phyloP scores from a whole-genome alignment of 2,329 filamentous ascomycete genomes.

The Scorias spongiosa region DNA sequence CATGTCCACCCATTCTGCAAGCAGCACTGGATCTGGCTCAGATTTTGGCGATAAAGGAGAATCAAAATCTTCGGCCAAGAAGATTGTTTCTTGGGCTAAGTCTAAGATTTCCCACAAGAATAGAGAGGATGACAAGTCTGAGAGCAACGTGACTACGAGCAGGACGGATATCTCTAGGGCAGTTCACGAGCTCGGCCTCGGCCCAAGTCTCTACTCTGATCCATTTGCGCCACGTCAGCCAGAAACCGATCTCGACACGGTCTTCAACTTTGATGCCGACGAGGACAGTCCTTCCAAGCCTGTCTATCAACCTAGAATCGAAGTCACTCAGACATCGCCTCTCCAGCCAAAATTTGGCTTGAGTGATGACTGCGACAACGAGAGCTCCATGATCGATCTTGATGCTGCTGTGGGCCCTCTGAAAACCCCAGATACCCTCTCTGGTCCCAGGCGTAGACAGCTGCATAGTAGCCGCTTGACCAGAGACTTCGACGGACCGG shows the following conservation, averaged over 20 bases:
- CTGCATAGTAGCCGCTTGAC: conserved; percentile 65
- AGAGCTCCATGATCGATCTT: conserved; percentile 76
- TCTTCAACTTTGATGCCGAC: conserved; percentile 9
- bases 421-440: conserved; percentile 52
- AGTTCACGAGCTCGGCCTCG: conserved; percentile 1
- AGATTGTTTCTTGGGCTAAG: conserved; percentile 55
- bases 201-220: conserved; percentile 3
- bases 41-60: neutral
- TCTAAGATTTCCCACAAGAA: conserved; percentile 29
- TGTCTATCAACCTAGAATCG: conserved; percentile 2
- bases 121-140: conserved; percentile 34
- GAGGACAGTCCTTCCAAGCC: neutral
- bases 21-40: conserved; percentile 1
- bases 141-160: conserved; percentile 10
- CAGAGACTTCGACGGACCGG: conserved; percentile 51
- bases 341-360: neutral
- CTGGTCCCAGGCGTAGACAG: conserved; percentile 53
- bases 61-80: conserved; percentile 34
- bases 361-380: conserved; percentile 33
- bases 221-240: conserved; percentile 6
- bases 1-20: conserved; percentile 7
- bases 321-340: conserved; percentile 6
- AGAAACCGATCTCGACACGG: conserved; percentile 19
- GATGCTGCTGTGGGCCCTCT: conserved; percentile 88
- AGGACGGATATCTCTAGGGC: conserved; percentile 17